Conservation (phyloP, 2,329 filamentous ascomycete species). For the Apiospora marii region DNA sequence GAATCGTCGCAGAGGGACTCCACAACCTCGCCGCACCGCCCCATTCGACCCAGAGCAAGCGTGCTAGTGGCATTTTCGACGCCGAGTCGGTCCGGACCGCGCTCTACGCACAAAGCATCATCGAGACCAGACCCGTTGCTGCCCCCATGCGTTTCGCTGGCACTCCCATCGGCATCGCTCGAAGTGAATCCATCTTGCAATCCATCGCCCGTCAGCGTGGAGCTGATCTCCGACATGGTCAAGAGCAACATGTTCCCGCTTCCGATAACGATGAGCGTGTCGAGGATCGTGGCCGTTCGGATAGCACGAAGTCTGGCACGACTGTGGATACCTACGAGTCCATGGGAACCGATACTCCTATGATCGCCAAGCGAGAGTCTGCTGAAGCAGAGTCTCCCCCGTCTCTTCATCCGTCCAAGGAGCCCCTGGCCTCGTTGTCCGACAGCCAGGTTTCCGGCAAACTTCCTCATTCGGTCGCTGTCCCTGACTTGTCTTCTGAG, state of each 20-base stretch:
- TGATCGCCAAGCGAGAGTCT: not conserved
- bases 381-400: not conserved
- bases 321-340: not conserved
- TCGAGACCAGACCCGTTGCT: not conserved
- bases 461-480: conserved; percentile 15
- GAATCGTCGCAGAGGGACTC: not conserved
- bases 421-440: not conserved
- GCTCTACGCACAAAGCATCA: not conserved
- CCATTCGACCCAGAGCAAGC: not conserved
- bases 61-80: conserved; percentile 4
- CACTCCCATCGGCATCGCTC: conserved; percentile 10
- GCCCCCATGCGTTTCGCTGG: not conserved
- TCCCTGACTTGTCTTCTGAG: conserved; percentile 20
- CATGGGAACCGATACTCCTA: not conserved
- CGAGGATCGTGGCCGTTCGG: not conserved
- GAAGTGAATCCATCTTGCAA: conserved; percentile 8
- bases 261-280: not conserved
- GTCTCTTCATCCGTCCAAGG: not conserved
- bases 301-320: not conserved
- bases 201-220: not conserved
- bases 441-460: not conserved
- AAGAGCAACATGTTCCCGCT: not conserved
- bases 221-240: not conserved
- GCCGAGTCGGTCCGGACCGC: not conserved
- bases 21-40: not conserved